These are phyloP conservation scores for Brettanomyces anomalus DNA, from an alignment of 805 yeast genomes.

Conservation along the genomic window DNA sequence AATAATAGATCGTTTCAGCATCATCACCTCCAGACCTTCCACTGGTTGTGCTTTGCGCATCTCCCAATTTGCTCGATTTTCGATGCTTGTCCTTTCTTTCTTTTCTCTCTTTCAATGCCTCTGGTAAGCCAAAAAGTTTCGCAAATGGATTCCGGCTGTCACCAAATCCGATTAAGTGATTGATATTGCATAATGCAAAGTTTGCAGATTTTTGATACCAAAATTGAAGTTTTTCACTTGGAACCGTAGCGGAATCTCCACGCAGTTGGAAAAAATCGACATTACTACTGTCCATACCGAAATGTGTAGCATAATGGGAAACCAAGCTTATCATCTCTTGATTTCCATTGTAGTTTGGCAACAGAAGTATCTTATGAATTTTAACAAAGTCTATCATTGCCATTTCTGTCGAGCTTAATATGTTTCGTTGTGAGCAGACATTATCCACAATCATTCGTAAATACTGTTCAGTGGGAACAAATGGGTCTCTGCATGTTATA, in stretches of 20 bases:
- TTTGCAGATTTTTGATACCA: constrained; percentile 72
- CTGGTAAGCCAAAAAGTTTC: constrained; percentile 60
- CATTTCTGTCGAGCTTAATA: constrained; percentile 49
- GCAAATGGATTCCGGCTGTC: constrained; percentile 71
- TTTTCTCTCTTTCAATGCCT: constrained; percentile 60
- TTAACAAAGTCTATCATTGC: constrained; percentile 54
- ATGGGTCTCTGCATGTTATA: constrained; percentile 73
- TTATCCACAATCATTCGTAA: constrained; percentile 71
- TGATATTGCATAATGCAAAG: constrained; percentile 68
- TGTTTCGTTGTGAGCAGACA: constrained; percentile 56
- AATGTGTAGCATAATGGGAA: constrained; percentile 53
- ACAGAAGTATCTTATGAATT: constrained; percentile 57
- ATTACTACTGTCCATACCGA: constrained; percentile 60
- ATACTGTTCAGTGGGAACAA: constrained; percentile 75
- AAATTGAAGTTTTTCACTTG: constrained; percentile 46
- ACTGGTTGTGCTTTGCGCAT: background rate
- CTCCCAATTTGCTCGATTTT: constrained; percentile 3
- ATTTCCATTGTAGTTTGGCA: constrained; percentile 48
- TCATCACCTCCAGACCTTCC: constrained; percentile 5
- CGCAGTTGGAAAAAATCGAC: constrained; percentile 50
- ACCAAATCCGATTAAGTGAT: constrained; percentile 72
- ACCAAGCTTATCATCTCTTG: constrained; percentile 51
- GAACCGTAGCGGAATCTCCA: constrained; percentile 24
- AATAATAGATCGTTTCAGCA: constrained; percentile 15
- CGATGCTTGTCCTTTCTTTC: constrained; percentile 54